Conservation (phyloP, 441 rosid species). For the Croton laevigatus region DNA sequence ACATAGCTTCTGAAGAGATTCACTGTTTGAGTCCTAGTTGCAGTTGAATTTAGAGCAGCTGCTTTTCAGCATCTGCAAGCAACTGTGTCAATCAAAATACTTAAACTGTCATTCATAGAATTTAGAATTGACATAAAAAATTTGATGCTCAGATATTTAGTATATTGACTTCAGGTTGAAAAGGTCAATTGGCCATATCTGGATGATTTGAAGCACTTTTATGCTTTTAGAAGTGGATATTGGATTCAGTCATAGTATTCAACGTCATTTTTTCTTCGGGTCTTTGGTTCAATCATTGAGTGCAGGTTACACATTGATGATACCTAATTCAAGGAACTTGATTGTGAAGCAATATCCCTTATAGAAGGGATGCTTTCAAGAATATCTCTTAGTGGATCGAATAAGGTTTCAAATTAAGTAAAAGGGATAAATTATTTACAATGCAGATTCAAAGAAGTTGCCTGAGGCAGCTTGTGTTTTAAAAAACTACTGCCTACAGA, state of each 20-base stretch:
- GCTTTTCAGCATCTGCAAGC: neutral
- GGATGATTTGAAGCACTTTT: neutral
- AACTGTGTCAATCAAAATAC: neutral
- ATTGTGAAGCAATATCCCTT: neutral
- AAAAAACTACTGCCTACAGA: neutral
- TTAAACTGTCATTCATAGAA: neutral
- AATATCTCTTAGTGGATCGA: neutral
- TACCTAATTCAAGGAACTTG: neutral
- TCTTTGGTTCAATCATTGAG: neutral
- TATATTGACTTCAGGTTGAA: neutral
- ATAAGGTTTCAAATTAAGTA: neutral
- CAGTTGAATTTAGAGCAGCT: neutral
- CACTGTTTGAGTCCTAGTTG: neutral
- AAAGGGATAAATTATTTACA: neutral
- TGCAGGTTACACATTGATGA: neutral
- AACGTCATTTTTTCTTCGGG: neutral
- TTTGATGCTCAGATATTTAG: neutral
- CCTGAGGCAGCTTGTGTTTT: neutral
- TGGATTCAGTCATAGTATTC: neutral
- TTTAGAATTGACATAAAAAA: neutral
- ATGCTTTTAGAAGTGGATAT: neutral
- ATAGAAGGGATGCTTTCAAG: neutral
- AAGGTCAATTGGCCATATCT: neutral
- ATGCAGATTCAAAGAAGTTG: neutral
- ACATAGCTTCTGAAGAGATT: neutral